Base-by-base conservation (phyloP, 2,329 filamentous ascomycete species). In the Herpotrichia juniperi region DNA sequence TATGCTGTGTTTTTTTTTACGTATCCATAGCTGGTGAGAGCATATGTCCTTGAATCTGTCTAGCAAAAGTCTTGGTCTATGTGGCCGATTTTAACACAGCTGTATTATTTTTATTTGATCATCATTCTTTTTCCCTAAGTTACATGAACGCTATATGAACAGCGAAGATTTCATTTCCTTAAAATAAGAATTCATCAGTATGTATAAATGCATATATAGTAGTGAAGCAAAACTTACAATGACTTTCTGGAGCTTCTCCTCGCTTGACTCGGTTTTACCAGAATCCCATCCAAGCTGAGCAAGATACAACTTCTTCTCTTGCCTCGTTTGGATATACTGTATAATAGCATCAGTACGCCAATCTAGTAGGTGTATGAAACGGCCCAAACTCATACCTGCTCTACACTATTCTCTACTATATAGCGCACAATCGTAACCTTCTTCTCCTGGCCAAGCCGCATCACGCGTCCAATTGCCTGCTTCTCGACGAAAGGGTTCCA, bases 401-500 rank as follows among this genome's bases (percentile, higher is more conserved):
- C 63, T 6, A 66, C 52, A 1, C 60, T 59, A 46, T 61, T 51
- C 16, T 54, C 43, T 40, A 63, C 55, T 22, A 56, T 34, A 40
- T 61, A 65, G 21, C 64, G 53, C 4, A 62, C 51, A 10, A 58
- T 52, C 2, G 54, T 62, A 2, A 67, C 60, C 12, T 55, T 25
- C 1, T 46, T 48, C 24, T 37, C 45, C 22, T 68, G 64, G 1
- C 64, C 60, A n/a, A 67, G 39, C 34, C 64, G 47, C n/a, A 59
- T 48, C 2, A 61, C 46, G 3, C 62, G 52, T 22, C 50, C 54
- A 3, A 68, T 48, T 19, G 63, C 63, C 42, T 68, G 64, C 12
- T 54, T 53, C 46, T 65, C 64, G 19, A 65, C 53, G 37, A 57
- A 59, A 12, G 65, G 60, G 32, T 64, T 66, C 60, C 64, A 65